Evolutionary conservation across 345 rosid genomes (phyloP).

Genomic region (Bruguiera parviflora): DNA sequence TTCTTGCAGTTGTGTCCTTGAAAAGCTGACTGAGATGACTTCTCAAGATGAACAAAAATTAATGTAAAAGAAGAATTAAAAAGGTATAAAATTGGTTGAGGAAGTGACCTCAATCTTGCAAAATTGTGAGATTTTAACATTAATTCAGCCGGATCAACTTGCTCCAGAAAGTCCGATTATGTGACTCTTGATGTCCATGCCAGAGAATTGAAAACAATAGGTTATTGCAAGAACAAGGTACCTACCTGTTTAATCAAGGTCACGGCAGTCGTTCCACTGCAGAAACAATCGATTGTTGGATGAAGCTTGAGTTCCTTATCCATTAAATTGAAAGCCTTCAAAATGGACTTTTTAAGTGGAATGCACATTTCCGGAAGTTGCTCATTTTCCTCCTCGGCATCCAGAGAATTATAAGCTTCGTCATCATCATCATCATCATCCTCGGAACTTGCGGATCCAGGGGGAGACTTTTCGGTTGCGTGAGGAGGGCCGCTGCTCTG

Average conservation of each 20-base stretch:
- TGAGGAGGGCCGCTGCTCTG: conserved; percentile 27
- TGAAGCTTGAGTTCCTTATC: conserved; percentile 83
- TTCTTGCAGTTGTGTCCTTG: not conserved
- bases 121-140: not conserved
- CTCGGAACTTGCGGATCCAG: conserved; percentile 31
- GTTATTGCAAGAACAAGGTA: not conserved
- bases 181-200: not conserved
- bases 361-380: conserved; percentile 55
- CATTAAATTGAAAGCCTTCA: conserved; percentile 73
- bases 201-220: not conserved
- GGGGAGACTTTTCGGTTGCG: conserved; percentile 25
- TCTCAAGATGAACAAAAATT: not conserved
- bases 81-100: too few species aligned
- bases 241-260: conserved; percentile 82
- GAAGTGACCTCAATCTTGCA: too few species aligned
- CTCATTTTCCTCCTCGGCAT: conserved; percentile 46
- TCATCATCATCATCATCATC: conserved; percentile 55
- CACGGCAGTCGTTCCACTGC: conserved; percentile 96
- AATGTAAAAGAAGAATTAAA: not conserved
- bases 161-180: not conserved
- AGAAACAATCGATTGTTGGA: conserved; percentile 89
- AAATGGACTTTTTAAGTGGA: conserved; percentile 62
- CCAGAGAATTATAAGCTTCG: conserved; percentile 52
- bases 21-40: not conserved
- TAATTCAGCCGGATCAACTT: not conserved